These are phyloP conservation scores for Phlebopus sp. DNA, from an alignment of 1,284 basidiomycete species.

Conservation along the genomic window DNA sequence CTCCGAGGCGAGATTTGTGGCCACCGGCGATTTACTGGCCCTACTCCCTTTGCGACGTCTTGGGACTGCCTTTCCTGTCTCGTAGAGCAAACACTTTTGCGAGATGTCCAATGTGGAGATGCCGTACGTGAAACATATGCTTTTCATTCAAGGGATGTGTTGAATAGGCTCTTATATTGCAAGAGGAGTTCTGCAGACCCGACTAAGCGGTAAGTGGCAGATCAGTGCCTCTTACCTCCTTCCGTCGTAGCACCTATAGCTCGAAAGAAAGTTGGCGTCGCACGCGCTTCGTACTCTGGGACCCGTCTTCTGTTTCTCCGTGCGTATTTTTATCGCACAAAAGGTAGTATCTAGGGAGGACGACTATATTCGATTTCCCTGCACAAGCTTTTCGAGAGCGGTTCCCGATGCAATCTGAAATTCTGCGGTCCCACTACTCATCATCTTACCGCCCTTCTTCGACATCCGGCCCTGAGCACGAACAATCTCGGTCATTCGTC, in stretches of 20 bases:
- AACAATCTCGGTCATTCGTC: constrained; percentile 86
- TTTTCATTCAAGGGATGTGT: constrained; percentile 97
- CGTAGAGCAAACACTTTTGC: constrained; percentile 96
- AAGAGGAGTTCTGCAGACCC: constrained; percentile 71
- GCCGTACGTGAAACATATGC: constrained; percentile 91
- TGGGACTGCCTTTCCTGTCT: constrained; percentile 46
- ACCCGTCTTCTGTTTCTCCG: constrained; percentile 34
- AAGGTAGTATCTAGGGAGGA: not conserved
- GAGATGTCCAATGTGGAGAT: constrained; percentile 93
- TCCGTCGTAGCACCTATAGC: constrained; percentile 81
- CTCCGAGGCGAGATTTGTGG: constrained; percentile 29
- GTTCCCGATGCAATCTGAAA: constrained; percentile 78
- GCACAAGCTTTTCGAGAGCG: constrained; percentile 67
- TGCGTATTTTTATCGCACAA: constrained; percentile 57
- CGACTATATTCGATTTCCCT: constrained; percentile 14
- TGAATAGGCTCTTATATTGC: constrained; percentile 93
- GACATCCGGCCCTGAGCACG: constrained; percentile 79
- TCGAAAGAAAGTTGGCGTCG: constrained; percentile 96
- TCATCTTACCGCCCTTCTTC: constrained; percentile 80
- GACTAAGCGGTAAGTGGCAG: not conserved
- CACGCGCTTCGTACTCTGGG: constrained; percentile 82
- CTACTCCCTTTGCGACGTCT: constrained; percentile 35
- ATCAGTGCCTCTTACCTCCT: constrained; percentile 53
- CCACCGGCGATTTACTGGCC: constrained; percentile 12
- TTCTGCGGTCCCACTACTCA: constrained; percentile 71